Percentiles rank a stretch among this genome's conserved stretches.
phyloP scores from a whole-genome alignment of 169 alveolate genomes.

The Plasmodium adleri region DNA sequence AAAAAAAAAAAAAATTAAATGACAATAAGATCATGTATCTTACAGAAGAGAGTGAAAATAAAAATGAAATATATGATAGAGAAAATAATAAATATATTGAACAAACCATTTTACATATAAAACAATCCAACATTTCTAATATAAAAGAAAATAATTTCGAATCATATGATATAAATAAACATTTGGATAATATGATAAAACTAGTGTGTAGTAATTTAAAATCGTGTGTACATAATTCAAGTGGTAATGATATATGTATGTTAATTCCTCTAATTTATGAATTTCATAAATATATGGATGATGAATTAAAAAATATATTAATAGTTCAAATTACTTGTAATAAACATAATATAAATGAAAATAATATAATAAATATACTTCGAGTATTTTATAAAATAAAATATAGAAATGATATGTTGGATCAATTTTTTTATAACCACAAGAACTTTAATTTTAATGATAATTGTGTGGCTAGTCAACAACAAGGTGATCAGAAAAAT shows the following conservation, averaged over 20 bases:
- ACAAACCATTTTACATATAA: neutral
- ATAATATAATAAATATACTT: constrained; percentile 47
- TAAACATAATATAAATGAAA: constrained; percentile 58
- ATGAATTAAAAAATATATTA: constrained; percentile 73
- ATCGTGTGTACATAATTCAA: constrained; percentile 46
- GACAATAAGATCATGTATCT: neutral
- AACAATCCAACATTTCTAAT: neutral
- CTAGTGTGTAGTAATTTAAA: constrained; percentile 53
- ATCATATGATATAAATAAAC: neutral
- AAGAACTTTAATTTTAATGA: constrained; percentile 17
- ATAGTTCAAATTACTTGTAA: constrained; percentile 67
- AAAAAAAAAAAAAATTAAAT: neutral
- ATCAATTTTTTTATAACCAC: constrained; percentile 41
- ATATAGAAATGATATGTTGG: constrained; percentile 45
- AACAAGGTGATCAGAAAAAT: neutral
- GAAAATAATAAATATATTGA: neutral
- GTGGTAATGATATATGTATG: constrained; percentile 45
- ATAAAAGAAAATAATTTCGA: neutral
- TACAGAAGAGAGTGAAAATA: neutral
- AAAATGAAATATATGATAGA: constrained; percentile 16
- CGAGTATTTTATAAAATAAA: constrained; percentile 66
- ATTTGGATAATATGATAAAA: constrained; percentile 50
- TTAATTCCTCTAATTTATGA: constrained; percentile 62
- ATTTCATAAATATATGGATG: constrained; percentile 71
- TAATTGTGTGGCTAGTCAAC: neutral